A percentile compares a stretch with the other conserved stretches of the same genome.
phyloP scores from a whole-genome alignment of 148 eudicot genomes.

The Fagopyrum esculentum region DNA sequence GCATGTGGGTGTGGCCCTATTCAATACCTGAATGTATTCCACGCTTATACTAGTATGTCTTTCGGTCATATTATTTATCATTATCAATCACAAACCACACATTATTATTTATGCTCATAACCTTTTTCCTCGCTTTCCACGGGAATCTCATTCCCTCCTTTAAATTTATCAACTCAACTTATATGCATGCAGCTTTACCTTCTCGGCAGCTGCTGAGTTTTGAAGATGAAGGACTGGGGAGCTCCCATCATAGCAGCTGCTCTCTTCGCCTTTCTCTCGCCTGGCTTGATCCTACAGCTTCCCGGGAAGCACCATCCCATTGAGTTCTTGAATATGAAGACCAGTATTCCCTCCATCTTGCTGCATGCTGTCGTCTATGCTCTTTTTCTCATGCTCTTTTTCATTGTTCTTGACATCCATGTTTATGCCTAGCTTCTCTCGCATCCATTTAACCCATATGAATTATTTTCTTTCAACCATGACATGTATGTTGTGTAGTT shows the following conservation, averaged over 20 bases:
- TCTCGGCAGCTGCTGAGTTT: too few species aligned
- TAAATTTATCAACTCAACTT: background rate
- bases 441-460: background rate
- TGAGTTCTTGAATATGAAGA: constrained; percentile 76
- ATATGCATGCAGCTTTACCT: too few species aligned
- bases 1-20: background rate
- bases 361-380: constrained; percentile 56
- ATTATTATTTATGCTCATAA: background rate
- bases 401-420: constrained; percentile 59
- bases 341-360: constrained; percentile 42
- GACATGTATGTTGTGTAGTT: background rate
- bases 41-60: background rate
- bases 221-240: constrained; percentile 61
- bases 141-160: background rate
- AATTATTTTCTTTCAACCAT: background rate
- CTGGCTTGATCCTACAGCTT: constrained; percentile 61
- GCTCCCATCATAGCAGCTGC: constrained; percentile 68
- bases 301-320: constrained; percentile 56
- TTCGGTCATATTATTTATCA: background rate
- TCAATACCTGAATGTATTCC: background rate
- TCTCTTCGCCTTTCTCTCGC: constrained; percentile 57
- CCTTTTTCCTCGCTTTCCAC: background rate
- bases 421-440: constrained; percentile 35
- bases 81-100: background rate
- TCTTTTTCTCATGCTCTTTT: constrained; percentile 62